Evolutionary conservation across 1,284 basidiomycete genomes (phyloP), one percentile per base, ranked within the genome.

Genomic region (Ceratobasidium sp.): DNA sequence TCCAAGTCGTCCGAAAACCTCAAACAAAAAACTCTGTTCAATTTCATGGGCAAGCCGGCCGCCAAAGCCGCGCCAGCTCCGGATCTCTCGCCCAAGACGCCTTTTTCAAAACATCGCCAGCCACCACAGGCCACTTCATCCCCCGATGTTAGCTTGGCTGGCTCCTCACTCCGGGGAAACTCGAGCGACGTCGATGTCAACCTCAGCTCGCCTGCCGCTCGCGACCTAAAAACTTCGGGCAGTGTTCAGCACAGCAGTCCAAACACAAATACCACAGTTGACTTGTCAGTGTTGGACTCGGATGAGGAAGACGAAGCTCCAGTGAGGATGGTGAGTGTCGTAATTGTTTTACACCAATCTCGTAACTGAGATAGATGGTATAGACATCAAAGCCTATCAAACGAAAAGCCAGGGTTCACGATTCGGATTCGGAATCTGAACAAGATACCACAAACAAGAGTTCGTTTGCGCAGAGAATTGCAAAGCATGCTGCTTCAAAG

Each of bases 1-100:
- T 34, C 45, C 48, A 69, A 69, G 39, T 69, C 65, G 3, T 45
- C 50, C 26, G 65, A 69, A 58, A 41, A 41, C 9, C 65, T 58
- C 52, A 69, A 69, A 46, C 65, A 69, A 39, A 69, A 69, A 23
- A 69, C 65, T 21, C 30, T 69, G 21, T 69, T 69, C 26, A 69
- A 58, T 23, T 69, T 69, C 46, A 57, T 69, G 21, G 23, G 34
- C 52, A 65, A 65, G 28, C 28, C 61, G 21, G 52, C 52, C n/a
- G 28, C 52, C 52, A 60, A 60, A n/a, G 21, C 58, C 6, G 36
- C 53, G 9, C n/a, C 36, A 41, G 41, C 52, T n/a, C 16, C 45
- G 16, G 28, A 2, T 23, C 21, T 53, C 21, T 55, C 64, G 10
- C 65, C 65, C 26, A 58, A 69, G 23, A 69, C 52, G 0, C 53